phyloP scores from a whole-genome alignment of 495 filamentous ascomycete genomes.

The Penicillium desertorum region DNA sequence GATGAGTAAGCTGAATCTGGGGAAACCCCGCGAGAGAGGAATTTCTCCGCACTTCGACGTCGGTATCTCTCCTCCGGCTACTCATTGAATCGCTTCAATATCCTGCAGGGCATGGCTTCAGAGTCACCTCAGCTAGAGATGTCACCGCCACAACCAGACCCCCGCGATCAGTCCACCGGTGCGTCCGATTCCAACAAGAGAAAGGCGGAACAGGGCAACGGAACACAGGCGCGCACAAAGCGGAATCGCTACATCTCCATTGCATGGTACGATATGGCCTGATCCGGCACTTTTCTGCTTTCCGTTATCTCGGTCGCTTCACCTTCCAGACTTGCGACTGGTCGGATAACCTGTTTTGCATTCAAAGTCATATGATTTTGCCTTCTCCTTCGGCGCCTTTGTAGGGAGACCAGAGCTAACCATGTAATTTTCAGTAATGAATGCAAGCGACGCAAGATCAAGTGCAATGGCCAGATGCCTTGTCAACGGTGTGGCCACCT shows the following conservation, averaged over 20 bases:
- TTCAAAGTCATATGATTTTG: constrained; percentile 14
- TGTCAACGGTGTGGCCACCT: constrained; percentile 89
- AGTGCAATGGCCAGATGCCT: constrained; percentile 88
- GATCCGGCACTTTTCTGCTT: constrained; percentile 10
- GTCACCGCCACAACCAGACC: constrained; percentile 23
- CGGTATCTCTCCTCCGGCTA: constrained; percentile 17
- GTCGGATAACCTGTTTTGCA: not conserved
- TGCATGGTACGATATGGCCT: constrained; percentile 66
- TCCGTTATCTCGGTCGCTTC: constrained; percentile 1
- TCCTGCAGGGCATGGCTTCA: constrained; percentile 36
- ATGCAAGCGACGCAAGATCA: constrained; percentile 93
- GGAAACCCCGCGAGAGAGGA: constrained; percentile 46
- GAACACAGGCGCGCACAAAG: constrained; percentile 52
- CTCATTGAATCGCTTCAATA: constrained; percentile 6
- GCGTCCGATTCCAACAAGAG: constrained; percentile 44
- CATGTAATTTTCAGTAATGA: constrained; percentile 58
- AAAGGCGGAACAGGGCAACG: constrained; percentile 49
- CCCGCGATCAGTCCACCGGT: constrained; percentile 28
- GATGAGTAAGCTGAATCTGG: constrained; percentile 36
- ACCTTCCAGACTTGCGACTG: not conserved
- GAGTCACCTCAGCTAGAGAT: constrained; percentile 40
- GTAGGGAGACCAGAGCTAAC: constrained; percentile 18
- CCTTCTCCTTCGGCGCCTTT: constrained; percentile 3
- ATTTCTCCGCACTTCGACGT: constrained; percentile 44
- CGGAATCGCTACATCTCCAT: constrained; percentile 84